Percentiles rank a stretch among this genome's conserved stretches.
Evolutionary conservation across 2,329 filamentous ascomycete genomes (phyloP).

Genomic region (Seiridium cupressi): DNA sequence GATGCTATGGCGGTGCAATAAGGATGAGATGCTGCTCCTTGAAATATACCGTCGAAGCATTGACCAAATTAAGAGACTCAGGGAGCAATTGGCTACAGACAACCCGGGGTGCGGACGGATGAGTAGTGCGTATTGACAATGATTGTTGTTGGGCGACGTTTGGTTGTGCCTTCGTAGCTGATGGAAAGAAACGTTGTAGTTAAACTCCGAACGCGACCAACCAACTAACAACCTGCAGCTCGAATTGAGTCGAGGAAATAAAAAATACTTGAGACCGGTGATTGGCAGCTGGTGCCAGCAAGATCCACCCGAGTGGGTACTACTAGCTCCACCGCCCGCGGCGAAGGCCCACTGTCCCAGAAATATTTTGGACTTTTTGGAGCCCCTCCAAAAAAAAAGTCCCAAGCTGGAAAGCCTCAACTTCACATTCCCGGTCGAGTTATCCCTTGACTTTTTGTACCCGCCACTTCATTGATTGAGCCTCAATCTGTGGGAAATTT

Average conservation of each 20-base stretch:
- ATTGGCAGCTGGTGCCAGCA: not conserved
- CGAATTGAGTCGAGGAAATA: not conserved
- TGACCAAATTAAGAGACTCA: constrained; percentile 1
- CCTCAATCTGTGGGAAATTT: not conserved
- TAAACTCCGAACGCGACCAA: not conserved
- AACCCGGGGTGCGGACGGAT: not conserved
- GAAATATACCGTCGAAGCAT: constrained; percentile 9
- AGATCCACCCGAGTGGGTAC: not conserved
- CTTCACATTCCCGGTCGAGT: not conserved
- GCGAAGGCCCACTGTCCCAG: not conserved
- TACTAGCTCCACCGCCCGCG: constrained; percentile 7
- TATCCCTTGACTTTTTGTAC: not conserved
- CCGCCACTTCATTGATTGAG: no score
- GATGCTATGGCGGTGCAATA: not conserved
- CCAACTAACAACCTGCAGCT: not conserved
- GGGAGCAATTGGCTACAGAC: no score
- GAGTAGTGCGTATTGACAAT: not conserved
- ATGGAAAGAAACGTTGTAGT: not conserved
- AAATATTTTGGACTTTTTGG: constrained; percentile 14
- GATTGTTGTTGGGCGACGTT: no score
- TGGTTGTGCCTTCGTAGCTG: no score
- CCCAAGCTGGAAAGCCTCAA: not conserved
- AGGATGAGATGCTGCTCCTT: not conserved
- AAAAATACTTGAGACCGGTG: not conserved
- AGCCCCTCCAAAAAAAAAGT: constrained; percentile 7